Evolutionary conservation across 441 rosid species (phyloP).

Genomic region (Breynia disticha): DNA sequence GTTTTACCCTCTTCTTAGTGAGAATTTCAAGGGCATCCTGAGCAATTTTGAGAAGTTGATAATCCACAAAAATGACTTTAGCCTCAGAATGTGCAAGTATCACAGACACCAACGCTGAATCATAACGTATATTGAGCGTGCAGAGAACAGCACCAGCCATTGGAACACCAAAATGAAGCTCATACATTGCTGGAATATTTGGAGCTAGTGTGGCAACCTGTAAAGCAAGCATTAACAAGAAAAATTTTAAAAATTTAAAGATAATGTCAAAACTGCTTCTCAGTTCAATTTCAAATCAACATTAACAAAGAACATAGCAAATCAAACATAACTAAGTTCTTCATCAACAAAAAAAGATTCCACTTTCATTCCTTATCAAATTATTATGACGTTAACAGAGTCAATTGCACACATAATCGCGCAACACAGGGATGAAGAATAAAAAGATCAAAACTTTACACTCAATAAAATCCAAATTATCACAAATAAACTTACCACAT

Average conservation of each 20-base stretch:
- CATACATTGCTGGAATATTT: constrained; percentile 63
- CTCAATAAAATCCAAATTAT: no score
- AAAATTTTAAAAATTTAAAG: neutral
- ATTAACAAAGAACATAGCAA: neutral
- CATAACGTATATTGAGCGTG: constrained; percentile 47
- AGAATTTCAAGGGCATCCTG: constrained; percentile 41
- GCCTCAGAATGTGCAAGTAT: constrained; percentile 44
- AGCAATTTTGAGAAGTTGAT: constrained; percentile 34
- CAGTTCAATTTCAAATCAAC: neutral
- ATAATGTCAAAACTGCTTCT: neutral
- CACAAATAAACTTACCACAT: constrained; percentile 31
- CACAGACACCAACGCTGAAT: constrained; percentile 37
- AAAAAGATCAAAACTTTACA: neutral
- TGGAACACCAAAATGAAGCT: constrained; percentile 76
- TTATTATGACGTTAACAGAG: no score
- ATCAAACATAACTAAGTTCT: no score
- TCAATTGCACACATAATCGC: no score
- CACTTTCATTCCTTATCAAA: no score
- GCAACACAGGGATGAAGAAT: no score
- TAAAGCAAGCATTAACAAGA: constrained; percentile 3
- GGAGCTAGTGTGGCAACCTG: constrained; percentile 66
- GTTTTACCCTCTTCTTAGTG: constrained; percentile 20
- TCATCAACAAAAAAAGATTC: no score
- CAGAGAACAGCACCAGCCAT: constrained; percentile 71
- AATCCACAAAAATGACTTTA: constrained; percentile 46